Conservation (phyloP, 108 stramenopile genomes). For the Skeletonema grethae region DNA sequence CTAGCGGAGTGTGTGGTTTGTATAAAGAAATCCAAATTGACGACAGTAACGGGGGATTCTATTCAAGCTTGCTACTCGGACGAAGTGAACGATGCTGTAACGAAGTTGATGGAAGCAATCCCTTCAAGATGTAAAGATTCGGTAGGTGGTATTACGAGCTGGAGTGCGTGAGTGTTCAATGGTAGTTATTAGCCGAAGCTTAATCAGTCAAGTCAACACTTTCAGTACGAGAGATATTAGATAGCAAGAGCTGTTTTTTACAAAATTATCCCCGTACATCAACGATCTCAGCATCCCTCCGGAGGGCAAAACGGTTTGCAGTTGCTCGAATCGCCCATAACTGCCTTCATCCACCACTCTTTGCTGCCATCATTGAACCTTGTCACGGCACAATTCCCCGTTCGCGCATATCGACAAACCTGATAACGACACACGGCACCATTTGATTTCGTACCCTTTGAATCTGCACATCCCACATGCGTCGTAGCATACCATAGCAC, state of each 20-base stretch:
- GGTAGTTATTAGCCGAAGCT: neutral
- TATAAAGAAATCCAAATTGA: conserved; percentile 6
- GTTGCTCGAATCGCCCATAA: neutral
- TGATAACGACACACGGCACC: neutral
- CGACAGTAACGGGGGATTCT: neutral
- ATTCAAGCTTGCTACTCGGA: conserved; percentile 33
- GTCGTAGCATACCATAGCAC: conserved; percentile 13
- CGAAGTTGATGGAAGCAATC: conserved; percentile 23
- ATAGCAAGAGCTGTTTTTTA: no score
- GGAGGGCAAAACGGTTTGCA: conserved; percentile 3
- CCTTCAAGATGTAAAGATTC: conserved; percentile 19
- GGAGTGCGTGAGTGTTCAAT: neutral
- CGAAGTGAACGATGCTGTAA: conserved; percentile 21
- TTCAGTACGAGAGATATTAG: no score
- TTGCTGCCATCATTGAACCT: neutral
- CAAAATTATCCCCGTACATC: no score
- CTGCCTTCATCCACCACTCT: conserved; percentile 1
- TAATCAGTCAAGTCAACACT: neutral
- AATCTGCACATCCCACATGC: conserved; percentile 14
- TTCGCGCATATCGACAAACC: neutral
- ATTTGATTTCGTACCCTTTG: neutral
- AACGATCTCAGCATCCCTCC: neutral
- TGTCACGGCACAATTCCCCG: neutral
- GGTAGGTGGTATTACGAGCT: neutral
- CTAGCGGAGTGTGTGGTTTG: conserved; percentile 25